Evolutionary conservation across 1,284 basidiomycete genomes (phyloP).

Genomic region (Amylostereum areolatum): DNA sequence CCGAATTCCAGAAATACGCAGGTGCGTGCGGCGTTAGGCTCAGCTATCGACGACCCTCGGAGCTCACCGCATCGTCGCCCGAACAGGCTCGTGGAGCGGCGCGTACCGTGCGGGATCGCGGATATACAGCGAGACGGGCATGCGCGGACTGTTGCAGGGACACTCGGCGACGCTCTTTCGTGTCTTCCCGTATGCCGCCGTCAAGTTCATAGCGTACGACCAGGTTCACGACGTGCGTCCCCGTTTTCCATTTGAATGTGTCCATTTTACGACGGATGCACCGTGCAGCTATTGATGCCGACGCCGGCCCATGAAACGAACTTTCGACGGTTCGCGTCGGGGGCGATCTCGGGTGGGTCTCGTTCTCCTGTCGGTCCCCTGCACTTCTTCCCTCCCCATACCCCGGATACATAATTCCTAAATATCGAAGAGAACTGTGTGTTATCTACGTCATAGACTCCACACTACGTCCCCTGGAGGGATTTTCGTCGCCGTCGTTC

Average conservation of each 20-base stretch:
- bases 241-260: background rate
- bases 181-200: constrained; percentile 93
- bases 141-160: constrained; percentile 87
- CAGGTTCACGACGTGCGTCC: constrained; percentile 67
- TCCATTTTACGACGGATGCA: background rate
- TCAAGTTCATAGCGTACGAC: constrained; percentile 99
- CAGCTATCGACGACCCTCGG: background rate
- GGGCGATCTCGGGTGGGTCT: constrained; percentile 75
- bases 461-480: no score
- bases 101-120: constrained; percentile 76
- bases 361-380: constrained; percentile 1
- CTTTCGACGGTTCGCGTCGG: constrained; percentile 79
- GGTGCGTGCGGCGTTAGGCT: constrained; percentile 40
- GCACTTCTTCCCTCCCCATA: no score
- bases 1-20: constrained; percentile 91
- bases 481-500: no score
- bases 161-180: constrained; percentile 87
- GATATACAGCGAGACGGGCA: constrained; percentile 74
- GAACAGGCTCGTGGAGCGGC: constrained; percentile 76
- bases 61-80: background rate
- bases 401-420: no score
- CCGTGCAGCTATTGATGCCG: constrained; percentile 71
- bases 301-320: constrained; percentile 77
- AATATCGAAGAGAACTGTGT: no score
- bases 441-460: no score